Conservation (phyloP, 2,329 filamentous ascomycete genomes). For the Pseudofabraea citricarpa region DNA sequence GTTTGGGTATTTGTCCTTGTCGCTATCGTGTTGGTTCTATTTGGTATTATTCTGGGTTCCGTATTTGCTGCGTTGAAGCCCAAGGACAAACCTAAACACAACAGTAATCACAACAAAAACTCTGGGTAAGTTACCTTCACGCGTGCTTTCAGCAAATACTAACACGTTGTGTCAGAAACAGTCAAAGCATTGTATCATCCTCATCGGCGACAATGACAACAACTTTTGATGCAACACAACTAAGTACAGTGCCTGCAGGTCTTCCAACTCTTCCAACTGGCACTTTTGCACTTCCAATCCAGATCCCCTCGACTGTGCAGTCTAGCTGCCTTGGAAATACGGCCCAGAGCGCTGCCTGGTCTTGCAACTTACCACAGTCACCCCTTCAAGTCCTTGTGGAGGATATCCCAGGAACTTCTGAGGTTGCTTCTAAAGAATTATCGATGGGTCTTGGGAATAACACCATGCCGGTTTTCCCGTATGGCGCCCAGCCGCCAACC, state of each 20-base stretch:
- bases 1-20: conserved; percentile 56
- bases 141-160: too few relatives aligned
- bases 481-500: conserved; percentile 57
- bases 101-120: conserved; percentile 10
- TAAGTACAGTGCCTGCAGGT: conserved; percentile 44
- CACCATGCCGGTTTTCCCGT: conserved; percentile 39
- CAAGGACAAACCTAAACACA: conserved; percentile 6
- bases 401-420: conserved; percentile 14
- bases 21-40: conserved; percentile 47
- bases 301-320: conserved; percentile 43
- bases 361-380: conserved; percentile 44
- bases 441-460: conserved; percentile 33
- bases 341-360: conserved; percentile 55
- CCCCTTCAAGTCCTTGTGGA: conserved; percentile 17
- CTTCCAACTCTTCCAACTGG: conserved; percentile 51
- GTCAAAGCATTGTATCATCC: conserved; percentile 10
- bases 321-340: conserved; percentile 53
- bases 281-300: conserved; percentile 46
- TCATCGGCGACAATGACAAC: conserved; percentile 29
- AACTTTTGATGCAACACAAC: conserved; percentile 45
- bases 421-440: conserved; percentile 23
- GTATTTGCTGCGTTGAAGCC: conserved; percentile 21
- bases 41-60: conserved; percentile 52
- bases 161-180: too few relatives aligned
- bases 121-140: background rate